Percentiles rank a stretch among this genome's conserved stretches.
Evolutionary conservation across 371 early-diverging fungal genomes (phyloP).

Genomic region (Saksenaea vasiformis): DNA sequence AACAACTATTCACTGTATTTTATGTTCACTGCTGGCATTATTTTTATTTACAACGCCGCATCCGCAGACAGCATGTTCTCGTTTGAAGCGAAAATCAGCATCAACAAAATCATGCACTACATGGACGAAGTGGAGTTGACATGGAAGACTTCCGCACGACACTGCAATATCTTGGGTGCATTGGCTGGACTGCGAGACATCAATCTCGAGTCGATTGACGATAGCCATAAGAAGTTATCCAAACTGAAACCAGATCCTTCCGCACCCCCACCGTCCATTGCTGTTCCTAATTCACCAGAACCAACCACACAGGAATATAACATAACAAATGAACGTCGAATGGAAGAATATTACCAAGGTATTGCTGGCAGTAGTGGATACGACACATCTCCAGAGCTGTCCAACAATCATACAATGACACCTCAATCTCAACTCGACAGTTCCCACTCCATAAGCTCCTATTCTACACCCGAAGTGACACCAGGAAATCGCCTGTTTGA

Average conservation of each 20-base stretch:
- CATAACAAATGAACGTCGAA: neutral
- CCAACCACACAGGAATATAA: neutral
- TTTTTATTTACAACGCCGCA: conserved; percentile 47
- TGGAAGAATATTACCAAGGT: neutral
- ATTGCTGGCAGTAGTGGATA: neutral
- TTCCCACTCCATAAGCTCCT: conserved; percentile 5
- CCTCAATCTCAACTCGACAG: neutral
- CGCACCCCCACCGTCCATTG: conserved; percentile 21
- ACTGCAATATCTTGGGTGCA: conserved; percentile 48
- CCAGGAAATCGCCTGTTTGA: conserved; percentile 10
- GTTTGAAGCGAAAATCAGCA: conserved; percentile 45
- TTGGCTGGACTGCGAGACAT: conserved; percentile 51
- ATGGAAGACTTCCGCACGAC: conserved; percentile 47
- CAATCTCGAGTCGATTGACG: conserved; percentile 34
- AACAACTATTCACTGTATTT: conserved; percentile 47
- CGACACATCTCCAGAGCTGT: neutral
- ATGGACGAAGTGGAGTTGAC: conserved; percentile 47
- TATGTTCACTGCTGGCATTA: conserved; percentile 52
- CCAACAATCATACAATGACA: neutral
- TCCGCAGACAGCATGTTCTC: conserved; percentile 40
- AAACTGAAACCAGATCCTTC: neutral
- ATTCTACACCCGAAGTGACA: neutral
- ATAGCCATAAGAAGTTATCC: conserved; percentile 18
- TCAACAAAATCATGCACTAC: conserved; percentile 48
- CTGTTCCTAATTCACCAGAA: conserved; percentile 44